phyloP scores from a whole-genome alignment of 495 filamentous ascomycete species.

The Barbatosphaeria neglecta region DNA sequence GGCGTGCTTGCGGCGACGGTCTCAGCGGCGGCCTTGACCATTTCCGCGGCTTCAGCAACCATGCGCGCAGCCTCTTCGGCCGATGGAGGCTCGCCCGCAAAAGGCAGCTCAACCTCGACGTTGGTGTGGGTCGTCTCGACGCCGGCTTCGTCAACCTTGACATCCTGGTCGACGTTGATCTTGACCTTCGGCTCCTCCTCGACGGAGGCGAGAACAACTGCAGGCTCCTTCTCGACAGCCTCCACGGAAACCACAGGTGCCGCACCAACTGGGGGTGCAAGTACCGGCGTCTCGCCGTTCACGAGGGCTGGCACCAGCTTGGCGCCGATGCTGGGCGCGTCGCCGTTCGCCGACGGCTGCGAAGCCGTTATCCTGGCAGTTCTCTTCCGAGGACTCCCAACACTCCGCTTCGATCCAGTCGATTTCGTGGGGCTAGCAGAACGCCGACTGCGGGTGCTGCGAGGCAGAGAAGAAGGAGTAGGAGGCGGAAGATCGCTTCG shows the following conservation, averaged over 20 bases:
- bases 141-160: conserved; percentile 50
- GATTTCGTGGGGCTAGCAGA: conserved; percentile 44
- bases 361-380: conserved; percentile 39
- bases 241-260: conserved; percentile 24
- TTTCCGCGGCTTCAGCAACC: conserved; percentile 75
- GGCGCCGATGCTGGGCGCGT: conserved; percentile 18
- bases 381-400: conserved; percentile 59
- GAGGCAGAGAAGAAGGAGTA: conserved; percentile 28
- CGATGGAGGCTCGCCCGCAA: conserved; percentile 54
- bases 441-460: conserved; percentile 36
- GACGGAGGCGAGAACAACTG: conserved; percentile 29
- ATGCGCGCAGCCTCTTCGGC: conserved; percentile 66
- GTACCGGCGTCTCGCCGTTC: conserved; percentile 21
- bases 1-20: conserved; percentile 28
- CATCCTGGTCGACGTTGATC: conserved; percentile 58
- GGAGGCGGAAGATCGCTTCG: conserved; percentile 30
- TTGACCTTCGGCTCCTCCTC: conserved; percentile 50
- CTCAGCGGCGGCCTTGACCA: conserved; percentile 72
- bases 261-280: conserved; percentile 9
- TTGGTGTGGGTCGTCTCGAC: conserved; percentile 59
- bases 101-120: conserved; percentile 60
- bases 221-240: conserved; percentile 27
- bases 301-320: conserved; percentile 22
- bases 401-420: conserved; percentile 32
- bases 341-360: conserved; percentile 15